phyloP scores from a whole-genome alignment of 495 filamentous ascomycete species.

The Evernia prunastri region DNA sequence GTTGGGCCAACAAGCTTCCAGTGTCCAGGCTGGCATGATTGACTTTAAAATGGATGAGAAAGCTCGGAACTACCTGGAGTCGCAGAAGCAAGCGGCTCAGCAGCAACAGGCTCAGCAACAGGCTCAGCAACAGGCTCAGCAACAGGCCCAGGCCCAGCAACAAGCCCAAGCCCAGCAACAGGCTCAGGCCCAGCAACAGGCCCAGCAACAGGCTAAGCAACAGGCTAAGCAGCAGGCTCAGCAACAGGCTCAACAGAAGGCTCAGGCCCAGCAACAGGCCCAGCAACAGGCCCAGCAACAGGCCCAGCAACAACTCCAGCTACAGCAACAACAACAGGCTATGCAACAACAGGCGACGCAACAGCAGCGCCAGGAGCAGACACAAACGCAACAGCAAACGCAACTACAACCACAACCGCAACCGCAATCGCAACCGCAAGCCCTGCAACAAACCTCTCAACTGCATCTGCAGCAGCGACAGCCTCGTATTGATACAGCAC shows the following conservation, averaged over 20 bases:
- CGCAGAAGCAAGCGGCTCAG: conserved; percentile 32
- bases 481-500: conserved; percentile 12
- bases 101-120: conserved; percentile 31
- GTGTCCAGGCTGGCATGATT: conserved; percentile 4
- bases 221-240: neutral
- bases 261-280: conserved; percentile 22
- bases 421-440: conserved; percentile 17
- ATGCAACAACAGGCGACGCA: conserved; percentile 28
- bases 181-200: conserved; percentile 25
- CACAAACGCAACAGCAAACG: conserved; percentile 16
- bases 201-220: conserved; percentile 10
- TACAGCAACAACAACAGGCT: conserved; percentile 19
- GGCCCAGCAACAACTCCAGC: conserved; percentile 20
- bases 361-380: conserved; percentile 8
- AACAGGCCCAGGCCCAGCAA: conserved; percentile 21
- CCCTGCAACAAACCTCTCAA: conserved; percentile 14
- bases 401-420: conserved; percentile 15
- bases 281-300: conserved; percentile 21
- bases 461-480: conserved; percentile 19
- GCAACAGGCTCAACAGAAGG: conserved; percentile 16
- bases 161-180: conserved; percentile 25
- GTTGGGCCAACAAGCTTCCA: conserved; percentile 24
- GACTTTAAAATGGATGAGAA: conserved; percentile 11
- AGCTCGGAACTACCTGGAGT: conserved; percentile 18
- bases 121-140: conserved; percentile 30